Base-by-base conservation (phyloP, 2,329 filamentous ascomycete genomes). In the Exophiala xenobiotica region DNA sequence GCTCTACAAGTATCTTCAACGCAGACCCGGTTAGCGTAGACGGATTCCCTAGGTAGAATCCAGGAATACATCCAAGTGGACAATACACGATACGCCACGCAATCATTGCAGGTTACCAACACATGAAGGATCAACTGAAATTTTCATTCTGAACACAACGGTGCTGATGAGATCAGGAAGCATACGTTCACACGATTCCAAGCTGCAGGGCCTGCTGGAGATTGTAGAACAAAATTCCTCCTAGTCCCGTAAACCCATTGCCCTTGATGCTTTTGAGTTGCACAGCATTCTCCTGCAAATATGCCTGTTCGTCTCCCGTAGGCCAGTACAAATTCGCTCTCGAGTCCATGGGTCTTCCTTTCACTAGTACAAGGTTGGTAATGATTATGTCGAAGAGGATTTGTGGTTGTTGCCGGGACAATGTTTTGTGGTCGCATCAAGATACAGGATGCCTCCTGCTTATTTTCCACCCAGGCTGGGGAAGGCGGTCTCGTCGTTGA, bases 401-500 rank as follows among this genome's bases (percentile, higher is more conserved):
- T 26, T 31, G 20, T 41, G 40, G 26, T 51, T 43, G 31, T 18
- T 35, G 5, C 3, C 18, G n/a, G 31, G 31, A 22, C 41, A 29
- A 39, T 19, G 29, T 46, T 6, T 31, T 18, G 14, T 46, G 47
- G 19, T 42, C 20, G 24, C n/a, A n/a, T n/a, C n/a, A n/a, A n/a
- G n/a, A n/a, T n/a, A n/a, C n/a, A n/a, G n/a, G n/a, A n/a, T n/a
- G n/a, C n/a, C n/a, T n/a, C n/a, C 39, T 31, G 9, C 43, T 48
- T 61, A 63, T 38, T 63, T 63, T 53, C 52, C 59, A 39, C 61
- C 61, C 20, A 63, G 54, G 44, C 54, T 59, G 35, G 61, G 61
- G 51, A 63, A 63, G 38, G 60, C 59, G 37, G 48, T 49, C 35
- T 61, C 52, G 50, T 63, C 61, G 53, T 61, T 46, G 55, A 62